Evolutionary conservation across 2,329 filamentous ascomycete species (phyloP).

Genomic region (Fusarium neocosmosporiellum): DNA sequence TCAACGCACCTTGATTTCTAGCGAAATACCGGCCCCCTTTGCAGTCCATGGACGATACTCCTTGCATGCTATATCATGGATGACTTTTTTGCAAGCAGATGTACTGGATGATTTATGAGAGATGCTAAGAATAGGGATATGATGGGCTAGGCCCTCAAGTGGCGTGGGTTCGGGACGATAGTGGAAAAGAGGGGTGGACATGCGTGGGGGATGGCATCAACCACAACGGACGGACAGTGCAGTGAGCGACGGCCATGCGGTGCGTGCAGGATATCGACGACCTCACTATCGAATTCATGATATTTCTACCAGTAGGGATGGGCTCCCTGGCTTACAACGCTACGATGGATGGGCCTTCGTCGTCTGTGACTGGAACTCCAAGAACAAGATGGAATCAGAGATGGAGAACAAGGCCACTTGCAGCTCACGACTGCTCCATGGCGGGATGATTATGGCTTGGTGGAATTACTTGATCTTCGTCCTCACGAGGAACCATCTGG

Average conservation of each 20-base stretch:
- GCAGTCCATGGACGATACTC: no score
- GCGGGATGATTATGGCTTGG: background rate
- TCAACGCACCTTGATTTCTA: background rate
- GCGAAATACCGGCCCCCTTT: background rate
- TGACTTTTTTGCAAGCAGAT: background rate
- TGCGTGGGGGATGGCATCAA: background rate
- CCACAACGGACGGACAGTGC: constrained; percentile 1
- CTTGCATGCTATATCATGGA: background rate
- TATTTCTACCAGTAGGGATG: background rate
- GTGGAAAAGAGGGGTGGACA: background rate
- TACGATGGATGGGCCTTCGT: background rate
- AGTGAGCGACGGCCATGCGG: background rate
- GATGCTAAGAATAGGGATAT: background rate
- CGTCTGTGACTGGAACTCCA: background rate
- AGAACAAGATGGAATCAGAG: background rate
- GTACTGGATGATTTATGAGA: background rate
- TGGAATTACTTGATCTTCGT: background rate
- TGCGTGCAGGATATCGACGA: background rate
- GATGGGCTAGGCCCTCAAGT: background rate
- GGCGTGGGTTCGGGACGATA: constrained; percentile 3
- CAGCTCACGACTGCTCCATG: background rate
- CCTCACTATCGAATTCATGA: background rate
- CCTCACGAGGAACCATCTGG: background rate
- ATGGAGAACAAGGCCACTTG: background rate
- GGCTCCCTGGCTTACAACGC: background rate